A percentile compares a stretch with the other conserved stretches of the same genome.
phyloP scores from a whole-genome alignment of 306 rosid species.

The Vigna mungo region DNA sequence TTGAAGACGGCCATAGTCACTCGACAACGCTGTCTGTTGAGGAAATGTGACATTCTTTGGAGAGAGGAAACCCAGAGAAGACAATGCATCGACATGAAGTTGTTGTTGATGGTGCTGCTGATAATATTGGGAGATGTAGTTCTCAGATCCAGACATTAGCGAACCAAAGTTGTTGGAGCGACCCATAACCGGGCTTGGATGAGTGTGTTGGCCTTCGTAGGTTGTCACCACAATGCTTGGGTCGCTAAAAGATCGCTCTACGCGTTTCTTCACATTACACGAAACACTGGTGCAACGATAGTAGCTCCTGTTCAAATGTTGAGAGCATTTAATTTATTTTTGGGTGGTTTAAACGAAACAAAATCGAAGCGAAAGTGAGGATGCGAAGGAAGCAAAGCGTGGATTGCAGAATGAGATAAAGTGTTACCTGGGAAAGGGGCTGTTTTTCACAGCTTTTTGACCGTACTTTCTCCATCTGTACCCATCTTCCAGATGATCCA shows the following conservation, averaged over 20 bases:
- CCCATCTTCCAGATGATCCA: constrained; percentile 98
- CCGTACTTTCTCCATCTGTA: constrained; percentile 99
- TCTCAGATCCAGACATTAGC: constrained; percentile 36
- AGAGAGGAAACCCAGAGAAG: constrained; percentile 40
- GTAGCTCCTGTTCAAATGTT: constrained; percentile 65
- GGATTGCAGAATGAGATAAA: not conserved
- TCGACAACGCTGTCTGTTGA: constrained; percentile 47
- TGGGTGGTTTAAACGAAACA: not conserved
- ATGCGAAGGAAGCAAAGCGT: not conserved
- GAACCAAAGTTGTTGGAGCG: constrained; percentile 49
- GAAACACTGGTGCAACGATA: constrained; percentile 90
- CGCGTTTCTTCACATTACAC: constrained; percentile 92
- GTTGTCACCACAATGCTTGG: constrained; percentile 84
- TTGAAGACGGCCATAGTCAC: constrained; percentile 79
- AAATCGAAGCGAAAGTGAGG: not conserved
- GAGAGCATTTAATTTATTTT: not conserved
- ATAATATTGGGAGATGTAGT: constrained; percentile 45
- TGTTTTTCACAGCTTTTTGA: constrained; percentile 93
- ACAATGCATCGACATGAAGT: constrained; percentile 35
- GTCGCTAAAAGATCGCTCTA: constrained; percentile 78
- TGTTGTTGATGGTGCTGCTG: constrained; percentile 49
- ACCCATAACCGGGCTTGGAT: constrained; percentile 70
- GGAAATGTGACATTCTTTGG: constrained; percentile 32
- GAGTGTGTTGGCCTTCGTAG: constrained; percentile 91
- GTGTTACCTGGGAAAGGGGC: constrained; percentile 87